A percentile compares a stretch with the other conserved stretches of the same genome.
Evolutionary conservation across 2,329 filamentous ascomycete species (phyloP).

Genomic region (Penicillium sp.): DNA sequence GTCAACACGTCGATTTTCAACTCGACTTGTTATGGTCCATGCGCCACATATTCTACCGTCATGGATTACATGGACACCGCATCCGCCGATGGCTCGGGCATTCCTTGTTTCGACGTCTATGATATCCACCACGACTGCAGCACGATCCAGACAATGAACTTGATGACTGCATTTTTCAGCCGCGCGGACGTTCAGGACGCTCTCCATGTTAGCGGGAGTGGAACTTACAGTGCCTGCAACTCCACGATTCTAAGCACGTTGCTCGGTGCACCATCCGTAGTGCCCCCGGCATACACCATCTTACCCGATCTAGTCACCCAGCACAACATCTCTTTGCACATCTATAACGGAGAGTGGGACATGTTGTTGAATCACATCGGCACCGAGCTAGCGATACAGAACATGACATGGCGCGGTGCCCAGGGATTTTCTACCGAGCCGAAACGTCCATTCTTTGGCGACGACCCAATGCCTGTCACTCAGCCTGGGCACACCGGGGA

Average conservation of each 20-base stretch:
- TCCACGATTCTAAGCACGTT: slow-evolving; percentile 24
- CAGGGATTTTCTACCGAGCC: slow-evolving; percentile 33
- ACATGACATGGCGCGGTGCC: slow-evolving; percentile 37
- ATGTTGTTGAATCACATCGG: slow-evolving; percentile 36
- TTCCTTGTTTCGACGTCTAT: slow-evolving; percentile 30
- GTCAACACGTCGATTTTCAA: slow-evolving; percentile 29
- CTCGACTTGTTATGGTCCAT: slow-evolving; percentile 31
- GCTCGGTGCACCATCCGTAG: slow-evolving; percentile 15
- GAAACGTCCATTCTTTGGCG: slow-evolving; percentile 18
- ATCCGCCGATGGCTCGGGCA: slow-evolving; percentile 7
- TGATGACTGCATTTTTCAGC: slow-evolving; percentile 29
- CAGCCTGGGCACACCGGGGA: neutral
- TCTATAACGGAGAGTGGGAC: slow-evolving; percentile 36
- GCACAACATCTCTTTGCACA: slow-evolving; percentile 29
- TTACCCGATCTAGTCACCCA: slow-evolving; percentile 28
- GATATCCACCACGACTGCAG: slow-evolving; percentile 31
- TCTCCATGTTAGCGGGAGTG: slow-evolving; percentile 23
- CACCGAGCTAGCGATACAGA: slow-evolving; percentile 32
- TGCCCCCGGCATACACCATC: slow-evolving; percentile 29
- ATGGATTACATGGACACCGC: slow-evolving; percentile 24
- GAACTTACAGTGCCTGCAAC: slow-evolving; percentile 27
- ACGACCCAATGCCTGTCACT: slow-evolving; percentile 19
- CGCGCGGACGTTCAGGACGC: slow-evolving; percentile 30
- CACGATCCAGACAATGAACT: slow-evolving; percentile 17
- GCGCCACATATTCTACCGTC: slow-evolving; percentile 33